Evolutionary conservation across 2,329 filamentous ascomycete genomes (phyloP).

Genomic region (Colletotrichum sp.): DNA sequence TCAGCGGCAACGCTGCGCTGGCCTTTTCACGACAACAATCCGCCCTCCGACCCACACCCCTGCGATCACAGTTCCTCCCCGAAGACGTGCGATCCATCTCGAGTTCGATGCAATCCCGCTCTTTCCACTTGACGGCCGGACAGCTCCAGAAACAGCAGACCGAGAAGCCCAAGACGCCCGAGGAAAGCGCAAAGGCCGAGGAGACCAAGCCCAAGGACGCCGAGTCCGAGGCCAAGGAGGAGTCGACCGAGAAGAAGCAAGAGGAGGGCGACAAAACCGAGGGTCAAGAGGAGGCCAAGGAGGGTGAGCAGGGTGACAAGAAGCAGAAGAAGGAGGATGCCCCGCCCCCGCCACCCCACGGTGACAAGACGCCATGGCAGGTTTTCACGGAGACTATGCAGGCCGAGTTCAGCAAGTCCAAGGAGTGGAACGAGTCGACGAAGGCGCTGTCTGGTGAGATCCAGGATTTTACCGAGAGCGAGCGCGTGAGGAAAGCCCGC

Average conservation of each 20-base stretch:
- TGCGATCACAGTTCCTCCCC: constrained; percentile 53
- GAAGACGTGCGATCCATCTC: constrained; percentile 42
- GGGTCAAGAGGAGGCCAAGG: constrained; percentile 41
- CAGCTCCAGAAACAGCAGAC: constrained; percentile 32
- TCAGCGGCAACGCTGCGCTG: constrained; percentile 28
- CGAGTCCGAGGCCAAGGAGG: constrained; percentile 30
- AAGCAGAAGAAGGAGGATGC: constrained; percentile 70
- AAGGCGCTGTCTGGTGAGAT: constrained; percentile 91
- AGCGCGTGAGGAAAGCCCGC: constrained; percentile 84
- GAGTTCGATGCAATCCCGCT: constrained; percentile 36
- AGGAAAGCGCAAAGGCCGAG: constrained; percentile 40
- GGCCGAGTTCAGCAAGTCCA: constrained; percentile 92
- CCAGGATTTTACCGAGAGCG: constrained; percentile 91
- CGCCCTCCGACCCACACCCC: constrained; percentile 36
- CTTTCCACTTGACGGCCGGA: constrained; percentile 40
- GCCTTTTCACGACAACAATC: constrained; percentile 30
- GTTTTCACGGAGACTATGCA: constrained; percentile 98
- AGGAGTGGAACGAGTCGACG: constrained; percentile 99
- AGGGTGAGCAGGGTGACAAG: constrained; percentile 44
- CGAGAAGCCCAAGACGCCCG: constrained; percentile 25
- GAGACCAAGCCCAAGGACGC: constrained; percentile 40
- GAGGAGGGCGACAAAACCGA: constrained; percentile 51
- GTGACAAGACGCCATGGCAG: constrained; percentile 98
- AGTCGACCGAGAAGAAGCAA: constrained; percentile 34
- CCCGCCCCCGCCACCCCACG: constrained; percentile 92